Base-by-base conservation (phyloP, 176 grass and related monocot genomes). In the Aegilops umbellulata region DNA sequence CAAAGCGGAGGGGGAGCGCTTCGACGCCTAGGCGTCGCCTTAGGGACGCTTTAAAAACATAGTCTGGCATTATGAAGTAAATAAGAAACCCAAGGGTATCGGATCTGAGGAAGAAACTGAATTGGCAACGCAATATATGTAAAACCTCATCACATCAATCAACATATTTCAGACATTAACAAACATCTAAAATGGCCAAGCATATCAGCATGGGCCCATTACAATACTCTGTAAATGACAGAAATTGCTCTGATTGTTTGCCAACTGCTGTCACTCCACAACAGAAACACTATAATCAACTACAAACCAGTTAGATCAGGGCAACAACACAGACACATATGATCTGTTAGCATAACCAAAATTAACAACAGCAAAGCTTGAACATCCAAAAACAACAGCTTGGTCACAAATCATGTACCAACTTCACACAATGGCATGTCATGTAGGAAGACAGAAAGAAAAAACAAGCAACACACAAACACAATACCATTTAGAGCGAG, bases 91-190 rank as follows among this genome's bases (percentile, higher is more conserved):
- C 7, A 8, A n/a, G 49, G 49, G 16, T 53, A n/a, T 60, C 17
- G 0, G 22, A 23, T 60, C 7, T 60, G 22, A 20, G 17, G 51
- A 55, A 55, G 5, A 55, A 55, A 55, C 4, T 17, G 51, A 55
- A 55, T 55, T 20, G 8, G 2, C 53, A 0, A 57, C 2, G 2
- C 19, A 57, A 57, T 78, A 62, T n/a, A 74, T 16, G 57, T 27
- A 65, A 66, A 39, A 11, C 42, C 24, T 31, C 32, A 70, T 4
- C 67, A 65, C n/a, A 87, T 36, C 60, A 82, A 87, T 66, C 61
- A 76, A 76, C 44, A 66, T 47, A 87, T 67, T 76, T 14, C 42
- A 76, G 62, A 46, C 35, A 70, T 20, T 69, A 61, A 70, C 46
- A 70, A 75, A 55, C 24, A 72, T 71, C 36, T 70, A 79, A 22